Percentiles rank a stretch among this genome's conserved stretches.
phyloP scores from a whole-genome alignment of 140 eudicot species.

The Erigeron philadelphicus region DNA sequence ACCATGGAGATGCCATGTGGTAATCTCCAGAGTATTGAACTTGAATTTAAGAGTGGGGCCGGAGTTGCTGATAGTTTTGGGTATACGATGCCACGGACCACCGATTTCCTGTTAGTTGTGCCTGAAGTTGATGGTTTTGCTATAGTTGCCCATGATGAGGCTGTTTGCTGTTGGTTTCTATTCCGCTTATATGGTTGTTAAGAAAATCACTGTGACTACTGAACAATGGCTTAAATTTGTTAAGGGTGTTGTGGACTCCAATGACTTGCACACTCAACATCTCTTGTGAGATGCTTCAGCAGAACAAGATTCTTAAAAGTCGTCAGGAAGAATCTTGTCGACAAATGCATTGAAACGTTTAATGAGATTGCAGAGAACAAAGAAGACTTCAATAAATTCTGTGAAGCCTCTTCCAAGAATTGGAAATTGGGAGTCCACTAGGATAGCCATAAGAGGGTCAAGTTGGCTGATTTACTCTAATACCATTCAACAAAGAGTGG shows the following conservation, averaged over 20 bases:
- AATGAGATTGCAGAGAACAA: constrained; percentile 71
- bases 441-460: constrained; percentile 65
- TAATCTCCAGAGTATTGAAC: constrained; percentile 35
- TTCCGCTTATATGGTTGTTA: constrained; percentile 71
- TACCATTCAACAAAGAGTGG: constrained; percentile 78
- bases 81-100: no score
- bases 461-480: constrained; percentile 58
- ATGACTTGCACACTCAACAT: constrained; percentile 72
- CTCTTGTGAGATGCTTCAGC: constrained; percentile 69
- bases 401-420: constrained; percentile 69
- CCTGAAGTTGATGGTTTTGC: no score
- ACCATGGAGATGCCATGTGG: constrained; percentile 72
- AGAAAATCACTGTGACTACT: constrained; percentile 65
- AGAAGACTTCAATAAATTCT: constrained; percentile 67
- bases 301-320: constrained; percentile 71
- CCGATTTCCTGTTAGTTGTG: no score
- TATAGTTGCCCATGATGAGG: constrained; percentile 46
- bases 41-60: no score
- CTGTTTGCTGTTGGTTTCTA: constrained; percentile 73
- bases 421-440: constrained; percentile 64
- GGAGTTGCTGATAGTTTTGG: no score
- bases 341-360: constrained; percentile 77
- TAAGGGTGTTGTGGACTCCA: constrained; percentile 74
- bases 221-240: constrained; percentile 68
- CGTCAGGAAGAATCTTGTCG: constrained; percentile 69